Base-by-base conservation (phyloP, 1,284 basidiomycete species). In the Apiotrichum gamsii region DNA sequence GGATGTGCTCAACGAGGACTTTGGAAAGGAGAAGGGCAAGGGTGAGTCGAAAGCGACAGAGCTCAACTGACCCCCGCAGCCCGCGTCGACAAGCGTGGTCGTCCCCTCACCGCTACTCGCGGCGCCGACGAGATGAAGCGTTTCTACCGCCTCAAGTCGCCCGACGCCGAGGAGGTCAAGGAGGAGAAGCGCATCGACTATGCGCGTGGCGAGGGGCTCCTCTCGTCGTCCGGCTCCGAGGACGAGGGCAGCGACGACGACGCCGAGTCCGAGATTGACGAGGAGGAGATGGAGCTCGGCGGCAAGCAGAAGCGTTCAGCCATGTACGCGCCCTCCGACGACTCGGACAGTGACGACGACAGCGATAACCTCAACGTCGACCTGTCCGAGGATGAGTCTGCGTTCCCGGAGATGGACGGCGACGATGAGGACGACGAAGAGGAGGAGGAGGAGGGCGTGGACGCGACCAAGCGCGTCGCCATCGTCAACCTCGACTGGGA, bases 401-500 rank as follows among this genome's bases (percentile, higher is more conserved):
- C 55, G 10, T 64, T 63, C 35, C 58, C 55, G 3, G 45, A 47
- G 3, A 67, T 74, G 31, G 56, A 49, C 0, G 15, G 24, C 30
- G 61, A 57, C 13, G 56, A 54, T 14, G 61, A 54, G 4, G 58
- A 66, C n/a, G 57, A 64, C 9, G 57, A 72, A 28, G 64, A 76
- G n/a, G 65, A 66, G 4, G 61, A 69, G 25, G 61, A 52, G 11
- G 62, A 62, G 24, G 56, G 58, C 0, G 66, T 65, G 15, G 60
- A 67, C 14, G 69, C 73, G 2, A 89, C 88, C 1, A 78, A 76
- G 38, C 80, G 94, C 13, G 73, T 97, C 6, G 95, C 94, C 0
- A 82, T 87, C 23, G 94, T 99, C 58, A 97, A 98, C 68, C 80
- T 98, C 51, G 95, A 99, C 73, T 99, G 95, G 95, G 95, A 98